phyloP scores from a whole-genome alignment of 257 asterid species.

The Oldenlandia corymbosa region DNA sequence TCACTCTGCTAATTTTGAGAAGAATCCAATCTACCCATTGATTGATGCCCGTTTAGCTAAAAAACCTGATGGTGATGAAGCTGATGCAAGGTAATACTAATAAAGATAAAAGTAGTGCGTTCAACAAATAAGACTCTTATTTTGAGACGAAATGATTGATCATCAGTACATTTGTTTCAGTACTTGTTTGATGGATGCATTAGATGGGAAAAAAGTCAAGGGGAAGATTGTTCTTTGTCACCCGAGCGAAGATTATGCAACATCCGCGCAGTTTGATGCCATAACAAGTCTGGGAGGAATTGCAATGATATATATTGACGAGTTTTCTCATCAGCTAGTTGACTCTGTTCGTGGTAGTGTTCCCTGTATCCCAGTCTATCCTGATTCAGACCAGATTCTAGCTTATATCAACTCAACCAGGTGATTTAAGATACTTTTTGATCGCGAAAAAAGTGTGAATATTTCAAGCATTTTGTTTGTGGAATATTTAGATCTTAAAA shows the following conservation, averaged over 20 bases:
- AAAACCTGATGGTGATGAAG: conserved; percentile 14
- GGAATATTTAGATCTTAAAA: not conserved
- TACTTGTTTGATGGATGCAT: conserved; percentile 42
- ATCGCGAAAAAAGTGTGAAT: not conserved
- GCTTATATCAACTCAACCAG: conserved; percentile 58
- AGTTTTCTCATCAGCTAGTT: conserved; percentile 27
- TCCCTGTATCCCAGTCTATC: conserved; percentile 38
- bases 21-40: conserved; percentile 51
- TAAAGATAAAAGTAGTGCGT: not conserved
- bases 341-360: conserved; percentile 26
- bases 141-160: too few species aligned
- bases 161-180: conserved; percentile 26
- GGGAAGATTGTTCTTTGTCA: conserved; percentile 63
- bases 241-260: conserved; percentile 9
- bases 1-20: conserved; percentile 41
- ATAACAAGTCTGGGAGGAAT: conserved; percentile 40
- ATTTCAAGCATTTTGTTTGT: too few species aligned
- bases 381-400: conserved; percentile 43
- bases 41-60: conserved; percentile 47
- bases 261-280: conserved; percentile 10
- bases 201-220: conserved; percentile 41
- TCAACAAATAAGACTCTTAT: too few species aligned
- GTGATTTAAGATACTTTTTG: conserved; percentile 24
- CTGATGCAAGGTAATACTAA: conserved; percentile 43
- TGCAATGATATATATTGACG: conserved; percentile 46